Conservation (phyloP, 192 early-diverging fungal species). For the Backusella mclennaniae region DNA sequence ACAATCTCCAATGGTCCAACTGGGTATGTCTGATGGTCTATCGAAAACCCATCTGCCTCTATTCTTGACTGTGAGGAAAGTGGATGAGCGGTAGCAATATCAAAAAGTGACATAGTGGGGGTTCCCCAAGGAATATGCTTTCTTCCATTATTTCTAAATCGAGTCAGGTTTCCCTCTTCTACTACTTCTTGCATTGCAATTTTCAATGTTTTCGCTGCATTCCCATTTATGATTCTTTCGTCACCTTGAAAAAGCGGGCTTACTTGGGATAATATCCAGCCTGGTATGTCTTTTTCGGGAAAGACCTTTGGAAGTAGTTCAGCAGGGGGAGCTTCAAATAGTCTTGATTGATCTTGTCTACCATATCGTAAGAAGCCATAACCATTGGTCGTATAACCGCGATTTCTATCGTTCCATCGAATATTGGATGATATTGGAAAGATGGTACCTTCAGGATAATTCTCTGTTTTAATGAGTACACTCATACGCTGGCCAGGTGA, state of each 20-base stretch:
- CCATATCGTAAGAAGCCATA: neutral
- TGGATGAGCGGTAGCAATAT: neutral
- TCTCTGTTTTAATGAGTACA: constrained; percentile 36
- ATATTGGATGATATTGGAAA: neutral
- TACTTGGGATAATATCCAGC: neutral
- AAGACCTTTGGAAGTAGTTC: neutral
- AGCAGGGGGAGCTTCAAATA: neutral
- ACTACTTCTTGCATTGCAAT: neutral
- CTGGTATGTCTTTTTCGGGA: neutral
- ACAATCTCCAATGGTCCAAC: constrained; percentile 8
- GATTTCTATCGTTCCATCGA: neutral
- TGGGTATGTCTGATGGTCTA: constrained; percentile 9
- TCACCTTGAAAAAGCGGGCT: neutral
- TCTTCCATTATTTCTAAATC: constrained; percentile 5
- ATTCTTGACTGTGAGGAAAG: neutral
- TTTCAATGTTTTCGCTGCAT: neutral
- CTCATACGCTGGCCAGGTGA: constrained; percentile 45
- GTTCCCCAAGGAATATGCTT: neutral
- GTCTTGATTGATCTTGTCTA: neutral
- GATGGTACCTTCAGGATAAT: constrained; percentile 7
- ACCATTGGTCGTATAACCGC: neutral
- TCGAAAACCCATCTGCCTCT: neutral
- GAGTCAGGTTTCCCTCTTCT: neutral
- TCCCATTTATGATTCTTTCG: neutral
- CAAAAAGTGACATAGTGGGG: neutral